Evolutionary conservation across 768 basidiomycete genomes (phyloP).

Genomic region (Sarcomyxa edulis): DNA sequence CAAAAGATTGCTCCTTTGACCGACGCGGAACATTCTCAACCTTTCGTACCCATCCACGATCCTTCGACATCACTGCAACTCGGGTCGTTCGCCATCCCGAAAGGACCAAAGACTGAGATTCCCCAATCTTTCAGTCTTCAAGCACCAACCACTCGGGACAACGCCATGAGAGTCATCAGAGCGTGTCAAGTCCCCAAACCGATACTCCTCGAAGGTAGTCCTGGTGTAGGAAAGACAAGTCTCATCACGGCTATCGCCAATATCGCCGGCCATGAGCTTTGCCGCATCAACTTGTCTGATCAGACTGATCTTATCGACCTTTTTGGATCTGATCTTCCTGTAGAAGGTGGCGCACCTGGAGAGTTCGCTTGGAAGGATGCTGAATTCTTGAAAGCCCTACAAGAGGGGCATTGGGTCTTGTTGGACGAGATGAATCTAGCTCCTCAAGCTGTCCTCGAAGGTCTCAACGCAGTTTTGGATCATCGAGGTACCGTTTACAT

Average conservation of each 20-base stretch:
- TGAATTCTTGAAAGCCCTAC: slow-evolving; percentile 88
- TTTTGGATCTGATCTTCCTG: slow-evolving; percentile 93
- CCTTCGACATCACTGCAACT: slow-evolving; percentile 42
- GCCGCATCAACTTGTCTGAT: slow-evolving; percentile 95
- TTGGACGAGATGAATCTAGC: slow-evolving; percentile 99
- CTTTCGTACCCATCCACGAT: slow-evolving; percentile 25
- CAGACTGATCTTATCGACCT: slow-evolving; percentile 96
- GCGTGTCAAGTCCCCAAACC: slow-evolving; percentile 90
- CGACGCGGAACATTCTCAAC: slow-evolving; percentile 19
- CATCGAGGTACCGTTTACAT: slow-evolving; percentile 94
- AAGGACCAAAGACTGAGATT: slow-evolving; percentile 38
- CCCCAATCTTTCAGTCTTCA: slow-evolving; percentile 66
- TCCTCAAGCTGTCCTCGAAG: slow-evolving; percentile 93
- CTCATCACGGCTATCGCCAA: slow-evolving; percentile 84
- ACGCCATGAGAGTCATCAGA: slow-evolving; percentile 82
- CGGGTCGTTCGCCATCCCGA: slow-evolving; percentile 68
- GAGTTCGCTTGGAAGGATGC: slow-evolving; percentile 98
- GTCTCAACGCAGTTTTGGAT: slow-evolving; percentile 92
- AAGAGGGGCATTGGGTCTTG: slow-evolving; percentile 96
- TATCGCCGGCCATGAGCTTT: slow-evolving; percentile 70
- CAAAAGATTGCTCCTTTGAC: slow-evolving; percentile 48
- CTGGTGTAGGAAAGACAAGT: slow-evolving; percentile 97
- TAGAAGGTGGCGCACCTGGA: slow-evolving; percentile 85
- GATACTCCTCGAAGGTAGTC: slow-evolving; percentile 93
- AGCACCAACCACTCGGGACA: slow-evolving; percentile 85